Evolutionary conservation across 2,329 filamentous ascomycete species (phyloP).

Genomic region (Lasiodiplodia gonubiensis): DNA sequence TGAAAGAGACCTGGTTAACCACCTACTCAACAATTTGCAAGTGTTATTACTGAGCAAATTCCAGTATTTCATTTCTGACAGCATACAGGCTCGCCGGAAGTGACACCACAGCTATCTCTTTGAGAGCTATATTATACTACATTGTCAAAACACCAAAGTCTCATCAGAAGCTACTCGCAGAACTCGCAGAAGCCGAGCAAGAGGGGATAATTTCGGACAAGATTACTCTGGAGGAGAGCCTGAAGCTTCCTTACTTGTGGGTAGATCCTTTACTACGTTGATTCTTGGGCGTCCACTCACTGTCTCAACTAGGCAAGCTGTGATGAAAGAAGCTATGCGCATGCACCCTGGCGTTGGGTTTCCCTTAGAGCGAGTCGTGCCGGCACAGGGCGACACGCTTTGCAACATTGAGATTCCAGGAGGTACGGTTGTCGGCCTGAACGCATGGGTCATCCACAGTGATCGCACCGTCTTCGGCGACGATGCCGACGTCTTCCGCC

Average conservation of each 20-base stretch:
- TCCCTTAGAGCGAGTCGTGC: not conserved
- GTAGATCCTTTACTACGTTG: not conserved
- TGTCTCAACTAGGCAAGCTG: not conserved
- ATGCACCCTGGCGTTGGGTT: not conserved
- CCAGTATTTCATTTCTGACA: slow-evolving; percentile 34
- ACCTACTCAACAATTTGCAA: not conserved
- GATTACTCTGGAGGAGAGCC: not conserved
- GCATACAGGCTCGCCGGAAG: slow-evolving; percentile 43
- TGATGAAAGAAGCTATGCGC: slow-evolving; percentile 1
- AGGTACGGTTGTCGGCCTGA: slow-evolving; percentile 52
- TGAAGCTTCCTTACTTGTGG: not conserved
- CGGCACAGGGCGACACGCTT: not conserved
- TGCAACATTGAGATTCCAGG: slow-evolving; percentile 32
- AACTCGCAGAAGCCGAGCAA: not conserved
- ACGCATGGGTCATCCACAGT: slow-evolving; percentile 49
- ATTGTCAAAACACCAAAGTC: slow-evolving; percentile 7
- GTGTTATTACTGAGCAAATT: not conserved
- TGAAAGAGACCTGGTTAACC: not conserved
- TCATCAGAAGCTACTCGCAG: not conserved
- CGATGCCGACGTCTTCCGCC: slow-evolving; percentile 45
- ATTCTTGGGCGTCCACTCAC: not conserved
- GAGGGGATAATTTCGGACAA: not conserved
- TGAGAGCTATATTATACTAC: slow-evolving; percentile 45
- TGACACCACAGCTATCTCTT: slow-evolving; percentile 43
- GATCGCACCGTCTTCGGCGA: slow-evolving; percentile 44